Conservation (phyloP, 441 rosid species). For the Adansonia grandidieri region DNA sequence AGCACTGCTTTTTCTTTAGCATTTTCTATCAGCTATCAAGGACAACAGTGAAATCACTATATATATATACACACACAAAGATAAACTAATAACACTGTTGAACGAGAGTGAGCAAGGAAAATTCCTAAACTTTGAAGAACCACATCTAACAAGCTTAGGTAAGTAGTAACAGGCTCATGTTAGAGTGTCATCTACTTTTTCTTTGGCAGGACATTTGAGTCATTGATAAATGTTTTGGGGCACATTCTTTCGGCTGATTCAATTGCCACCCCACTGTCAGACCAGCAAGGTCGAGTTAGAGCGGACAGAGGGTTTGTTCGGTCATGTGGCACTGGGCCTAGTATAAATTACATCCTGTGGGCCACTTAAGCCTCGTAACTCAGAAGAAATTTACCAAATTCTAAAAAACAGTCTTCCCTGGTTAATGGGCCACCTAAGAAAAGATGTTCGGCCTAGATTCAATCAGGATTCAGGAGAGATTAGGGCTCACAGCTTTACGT, state of each 20-base stretch:
- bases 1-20: neutral
- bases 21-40: neutral
- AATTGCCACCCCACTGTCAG: neutral
- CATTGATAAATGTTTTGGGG: neutral
- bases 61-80: too few species aligned
- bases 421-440: neutral
- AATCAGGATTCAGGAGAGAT: neutral
- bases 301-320: too few species aligned
- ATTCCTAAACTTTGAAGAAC: too few species aligned
- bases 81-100: too few species aligned
- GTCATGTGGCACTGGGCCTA: neutral
- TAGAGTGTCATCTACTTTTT: too few species aligned
- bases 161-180: neutral
- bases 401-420: neutral
- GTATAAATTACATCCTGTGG: neutral
- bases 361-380: neutral
- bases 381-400: neutral
- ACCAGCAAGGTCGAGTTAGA: neutral
- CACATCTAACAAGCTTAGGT: neutral
- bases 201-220: neutral
- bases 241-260: neutral
- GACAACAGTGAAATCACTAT: neutral
- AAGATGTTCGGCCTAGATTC: neutral
- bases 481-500: neutral
- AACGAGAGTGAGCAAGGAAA: too few species aligned